Evolutionary conservation across 306 rosid genomes (phyloP).

Genomic region (Sesbania bispinosa): DNA sequence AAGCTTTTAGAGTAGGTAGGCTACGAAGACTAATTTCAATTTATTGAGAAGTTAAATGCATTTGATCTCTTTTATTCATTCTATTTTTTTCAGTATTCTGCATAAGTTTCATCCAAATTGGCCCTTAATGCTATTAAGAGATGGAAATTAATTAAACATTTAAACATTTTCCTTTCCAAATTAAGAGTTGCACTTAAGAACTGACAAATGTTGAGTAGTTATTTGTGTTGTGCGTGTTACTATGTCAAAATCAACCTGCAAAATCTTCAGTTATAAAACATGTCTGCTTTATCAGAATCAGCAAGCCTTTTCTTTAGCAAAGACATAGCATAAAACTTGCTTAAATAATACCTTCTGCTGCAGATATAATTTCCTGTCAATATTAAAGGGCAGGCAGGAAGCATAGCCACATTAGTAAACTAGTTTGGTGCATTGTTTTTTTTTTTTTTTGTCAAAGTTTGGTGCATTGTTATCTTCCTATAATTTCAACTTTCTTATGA

Average conservation of each 20-base stretch:
- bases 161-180: not conserved
- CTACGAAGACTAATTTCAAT: too few relatives aligned
- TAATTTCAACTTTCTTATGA: conserved; percentile 83
- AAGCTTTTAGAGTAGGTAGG: too few relatives aligned
- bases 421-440: conserved; percentile 96
- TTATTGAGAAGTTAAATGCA: too few relatives aligned
- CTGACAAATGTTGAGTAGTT: not conserved
- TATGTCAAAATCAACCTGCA: conserved; percentile 5
- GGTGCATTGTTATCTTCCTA: conserved; percentile 86
- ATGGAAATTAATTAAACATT: not conserved
- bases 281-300: conserved; percentile 34
- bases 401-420: conserved; percentile 79
- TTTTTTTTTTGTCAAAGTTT: too few relatives aligned
- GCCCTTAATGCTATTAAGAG: not conserved
- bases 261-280: conserved; percentile 2
- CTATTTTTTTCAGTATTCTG: too few relatives aligned
- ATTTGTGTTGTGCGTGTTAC: not conserved
- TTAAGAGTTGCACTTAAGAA: not conserved
- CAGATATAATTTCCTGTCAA: conserved; percentile 93
- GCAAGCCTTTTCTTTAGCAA: not conserved
- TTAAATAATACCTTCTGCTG: conserved; percentile 1
- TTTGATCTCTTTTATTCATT: too few relatives aligned
- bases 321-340: not conserved
- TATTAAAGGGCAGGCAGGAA: conserved; percentile 83
- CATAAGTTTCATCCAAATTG: too few relatives aligned